Percentiles rank a stretch among this genome's conserved stretches.
Evolutionary conservation across 768 basidiomycete species (phyloP).

Genomic region (Hysterangium stoloniferum): DNA sequence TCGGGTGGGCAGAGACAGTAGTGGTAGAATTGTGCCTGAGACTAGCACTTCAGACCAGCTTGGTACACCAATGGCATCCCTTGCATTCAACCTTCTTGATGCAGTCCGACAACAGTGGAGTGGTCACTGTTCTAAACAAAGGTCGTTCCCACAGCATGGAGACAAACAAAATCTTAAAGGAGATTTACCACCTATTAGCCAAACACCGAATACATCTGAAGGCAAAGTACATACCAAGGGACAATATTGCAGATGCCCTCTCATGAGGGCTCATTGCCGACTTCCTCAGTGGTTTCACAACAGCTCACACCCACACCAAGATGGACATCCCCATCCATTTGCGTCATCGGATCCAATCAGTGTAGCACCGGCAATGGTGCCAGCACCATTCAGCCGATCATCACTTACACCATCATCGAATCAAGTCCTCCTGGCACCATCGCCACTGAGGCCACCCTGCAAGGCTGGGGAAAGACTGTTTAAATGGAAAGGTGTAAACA

Average conservation of each 20-base stretch:
- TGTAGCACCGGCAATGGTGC: too few species aligned
- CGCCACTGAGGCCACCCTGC: too few species aligned
- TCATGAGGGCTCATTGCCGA: slow-evolving; percentile 23
- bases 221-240: slow-evolving; percentile 13
- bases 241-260: slow-evolving; percentile 27
- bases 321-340: too few species aligned
- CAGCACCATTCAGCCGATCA: too few species aligned
- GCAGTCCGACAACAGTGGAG: slow-evolving; percentile 30
- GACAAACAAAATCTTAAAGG: slow-evolving; percentile 24
- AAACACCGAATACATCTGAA: slow-evolving; percentile 10
- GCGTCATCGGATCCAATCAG: too few species aligned
- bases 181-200: slow-evolving; percentile 20
- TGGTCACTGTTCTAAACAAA: slow-evolving; percentile 23
- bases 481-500: too few species aligned
- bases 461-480: too few species aligned
- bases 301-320: too few species aligned
- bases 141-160: slow-evolving; percentile 22
- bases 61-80: background rate
- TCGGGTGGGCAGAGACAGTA: slow-evolving; percentile 34
- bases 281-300: slow-evolving; percentile 17
- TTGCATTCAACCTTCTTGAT: too few species aligned
- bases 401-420: too few species aligned
- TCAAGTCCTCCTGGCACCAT: too few species aligned
- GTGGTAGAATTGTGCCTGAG: slow-evolving; percentile 29
- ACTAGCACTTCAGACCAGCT: background rate